Conservation (phyloP, 2,329 filamentous ascomycete species). For the Pleurostoma richardsiae region DNA sequence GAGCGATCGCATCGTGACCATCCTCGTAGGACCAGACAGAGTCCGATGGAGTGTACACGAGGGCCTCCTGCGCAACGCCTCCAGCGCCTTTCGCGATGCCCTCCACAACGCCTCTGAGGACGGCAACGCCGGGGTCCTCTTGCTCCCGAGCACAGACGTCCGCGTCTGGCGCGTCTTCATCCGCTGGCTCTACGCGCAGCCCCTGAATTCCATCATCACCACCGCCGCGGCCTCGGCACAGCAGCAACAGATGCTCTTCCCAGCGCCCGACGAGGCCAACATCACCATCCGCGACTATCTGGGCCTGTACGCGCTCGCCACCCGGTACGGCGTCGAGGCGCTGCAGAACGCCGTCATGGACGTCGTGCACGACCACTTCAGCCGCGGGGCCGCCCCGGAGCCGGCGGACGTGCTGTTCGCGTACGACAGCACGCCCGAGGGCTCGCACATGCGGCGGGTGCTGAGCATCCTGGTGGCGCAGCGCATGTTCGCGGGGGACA, state of each 20-base stretch:
- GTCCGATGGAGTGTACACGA: background rate
- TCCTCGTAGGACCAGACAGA: background rate
- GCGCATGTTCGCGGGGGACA: background rate
- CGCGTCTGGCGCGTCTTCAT: background rate
- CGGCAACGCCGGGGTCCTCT: background rate
- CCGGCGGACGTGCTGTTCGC: background rate
- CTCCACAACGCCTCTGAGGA: background rate
- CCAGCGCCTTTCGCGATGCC: background rate
- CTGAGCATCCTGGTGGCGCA: background rate
- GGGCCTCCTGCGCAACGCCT: background rate
- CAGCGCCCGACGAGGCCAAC: background rate
- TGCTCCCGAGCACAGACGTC: background rate
- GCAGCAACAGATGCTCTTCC: background rate
- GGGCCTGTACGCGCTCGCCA: conserved; percentile 1
- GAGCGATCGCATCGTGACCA: background rate
- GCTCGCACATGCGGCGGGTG: background rate
- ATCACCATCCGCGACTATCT: background rate
- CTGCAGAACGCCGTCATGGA: conserved; percentile 1
- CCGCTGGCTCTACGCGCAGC: background rate
- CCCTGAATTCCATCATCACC: background rate
- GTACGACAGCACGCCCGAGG: background rate
- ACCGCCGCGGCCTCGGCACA: no score
- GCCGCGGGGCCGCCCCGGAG: background rate
- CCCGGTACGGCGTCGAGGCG: background rate
- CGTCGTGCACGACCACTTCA: background rate